Evolutionary conservation across 2,329 filamentous ascomycete genomes (phyloP).

Genomic region (Penicillium psychrosexuale): DNA sequence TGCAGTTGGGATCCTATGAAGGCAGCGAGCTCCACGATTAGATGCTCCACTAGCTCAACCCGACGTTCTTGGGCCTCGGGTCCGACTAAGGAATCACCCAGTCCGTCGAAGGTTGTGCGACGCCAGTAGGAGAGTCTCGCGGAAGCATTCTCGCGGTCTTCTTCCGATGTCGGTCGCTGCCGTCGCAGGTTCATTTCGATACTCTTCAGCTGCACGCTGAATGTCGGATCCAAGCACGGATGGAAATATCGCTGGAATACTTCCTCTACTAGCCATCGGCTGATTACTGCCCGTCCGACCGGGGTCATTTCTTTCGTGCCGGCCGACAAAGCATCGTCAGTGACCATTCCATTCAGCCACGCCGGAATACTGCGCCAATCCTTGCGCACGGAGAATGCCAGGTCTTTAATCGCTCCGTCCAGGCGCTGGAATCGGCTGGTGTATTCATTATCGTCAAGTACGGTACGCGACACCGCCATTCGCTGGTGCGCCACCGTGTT

Average conservation of each 20-base stretch:
- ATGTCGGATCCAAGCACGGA: constrained; percentile 71
- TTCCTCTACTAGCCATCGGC: constrained; percentile 84
- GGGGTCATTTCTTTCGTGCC: constrained; percentile 98
- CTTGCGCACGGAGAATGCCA: constrained; percentile 94
- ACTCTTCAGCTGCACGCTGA: constrained; percentile 76
- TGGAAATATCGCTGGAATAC: constrained; percentile 93
- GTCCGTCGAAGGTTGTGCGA: constrained; percentile 87
- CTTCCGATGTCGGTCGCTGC: constrained; percentile 68
- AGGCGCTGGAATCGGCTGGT: constrained; percentile 81
- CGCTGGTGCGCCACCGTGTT: constrained; percentile 97
- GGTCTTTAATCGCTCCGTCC: constrained; percentile 89
- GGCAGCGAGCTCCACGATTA: constrained; percentile 66
- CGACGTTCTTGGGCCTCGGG: constrained; percentile 65
- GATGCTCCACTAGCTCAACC: constrained; percentile 64
- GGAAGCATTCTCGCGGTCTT: constrained; percentile 84
- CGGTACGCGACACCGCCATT: constrained; percentile 88
- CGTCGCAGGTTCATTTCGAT: constrained; percentile 85
- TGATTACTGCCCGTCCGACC: constrained; percentile 83
- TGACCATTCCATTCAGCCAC: constrained; percentile 78
- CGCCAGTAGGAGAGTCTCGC: constrained; percentile 90
- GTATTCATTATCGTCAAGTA: constrained; percentile 94
- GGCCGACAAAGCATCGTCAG: constrained; percentile 76
- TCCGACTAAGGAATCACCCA: constrained; percentile 67
- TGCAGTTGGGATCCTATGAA: constrained; percentile 70
- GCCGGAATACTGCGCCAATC: constrained; percentile 79